phyloP scores from a whole-genome alignment of 2,329 filamentous ascomycete species.

The Apiospora rasikravindrae region DNA sequence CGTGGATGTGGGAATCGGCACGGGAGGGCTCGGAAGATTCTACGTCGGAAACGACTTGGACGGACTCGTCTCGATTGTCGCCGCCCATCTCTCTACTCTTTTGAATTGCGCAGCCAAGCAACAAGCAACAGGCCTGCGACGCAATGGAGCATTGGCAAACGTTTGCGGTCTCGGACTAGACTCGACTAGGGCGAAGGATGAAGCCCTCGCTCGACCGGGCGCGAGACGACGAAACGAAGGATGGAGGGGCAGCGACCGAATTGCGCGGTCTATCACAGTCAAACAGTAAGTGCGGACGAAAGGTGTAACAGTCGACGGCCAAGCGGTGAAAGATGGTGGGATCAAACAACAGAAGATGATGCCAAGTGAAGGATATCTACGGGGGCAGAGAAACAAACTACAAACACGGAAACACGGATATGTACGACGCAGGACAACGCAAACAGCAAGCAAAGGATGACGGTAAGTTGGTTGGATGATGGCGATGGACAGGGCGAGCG shows the following conservation, averaged over 20 bases:
- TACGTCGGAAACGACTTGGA: conserved; percentile 31
- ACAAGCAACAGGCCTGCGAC: conserved; percentile 5
- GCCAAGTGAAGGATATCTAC: not conserved
- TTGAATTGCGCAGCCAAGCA: not conserved
- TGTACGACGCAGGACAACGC: not conserved
- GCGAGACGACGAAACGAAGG: not conserved
- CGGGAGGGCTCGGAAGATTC: conserved; percentile 25
- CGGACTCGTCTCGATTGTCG: conserved; percentile 27
- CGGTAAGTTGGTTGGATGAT: conserved; percentile 12
- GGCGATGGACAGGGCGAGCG: not conserved
- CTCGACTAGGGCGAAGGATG: conserved; percentile 6
- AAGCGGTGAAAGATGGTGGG: conserved; percentile 1
- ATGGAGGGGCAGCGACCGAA: not conserved
- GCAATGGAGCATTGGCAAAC: conserved; percentile 11
- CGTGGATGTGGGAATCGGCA: conserved; percentile 33
- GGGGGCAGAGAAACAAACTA: not conserved
- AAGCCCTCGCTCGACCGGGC: not conserved
- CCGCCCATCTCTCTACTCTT: conserved; percentile 18
- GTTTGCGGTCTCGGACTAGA: not conserved
- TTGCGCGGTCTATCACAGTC: not conserved
- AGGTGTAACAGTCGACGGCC: not conserved
- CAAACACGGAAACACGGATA: not conserved
- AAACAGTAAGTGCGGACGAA: not conserved
- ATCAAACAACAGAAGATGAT: not conserved
- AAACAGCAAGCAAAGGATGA: conserved; percentile 6